A percentile compares a stretch with the other conserved stretches of the same genome.
These are phyloP conservation scores for Samsoniella hepiali DNA, from an alignment of 2,329 filamentous ascomycete genomes.

Conservation along the genomic window DNA sequence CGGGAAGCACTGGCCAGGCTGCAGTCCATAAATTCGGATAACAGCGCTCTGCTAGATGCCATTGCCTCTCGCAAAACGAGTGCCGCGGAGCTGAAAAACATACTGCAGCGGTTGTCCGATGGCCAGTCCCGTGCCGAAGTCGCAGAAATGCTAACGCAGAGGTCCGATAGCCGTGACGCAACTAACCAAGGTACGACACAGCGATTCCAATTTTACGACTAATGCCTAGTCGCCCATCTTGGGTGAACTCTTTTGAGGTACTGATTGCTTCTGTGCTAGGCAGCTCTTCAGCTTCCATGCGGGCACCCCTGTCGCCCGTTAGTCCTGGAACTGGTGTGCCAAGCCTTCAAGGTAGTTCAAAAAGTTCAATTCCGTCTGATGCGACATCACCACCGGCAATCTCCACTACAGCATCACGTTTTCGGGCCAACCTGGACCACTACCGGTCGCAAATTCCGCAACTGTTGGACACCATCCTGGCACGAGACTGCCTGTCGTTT, in stretches of 20 bases:
- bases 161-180: not conserved
- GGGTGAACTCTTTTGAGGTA: too few species aligned
- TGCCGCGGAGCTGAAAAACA: not conserved
- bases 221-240: not conserved
- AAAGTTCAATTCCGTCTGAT: not conserved
- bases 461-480: constrained; percentile 5
- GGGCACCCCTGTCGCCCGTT: not conserved
- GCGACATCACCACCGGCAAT: not conserved
- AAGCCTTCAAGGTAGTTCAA: not conserved
- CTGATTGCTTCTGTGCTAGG: constrained; percentile 1
- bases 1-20: not conserved
- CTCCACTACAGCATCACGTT: not conserved
- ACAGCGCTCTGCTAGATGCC: not conserved
- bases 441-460: constrained; percentile 4
- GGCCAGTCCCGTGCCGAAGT: constrained; percentile 11
- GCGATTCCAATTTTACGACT: too few species aligned
- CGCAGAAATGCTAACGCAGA: not conserved
- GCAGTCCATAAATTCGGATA: not conserved
- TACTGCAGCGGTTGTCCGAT: not conserved
- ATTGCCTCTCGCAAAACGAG: not conserved
- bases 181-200: not conserved
- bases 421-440: not conserved
- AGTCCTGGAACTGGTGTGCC: not conserved
- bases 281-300: not conserved
- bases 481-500: constrained; percentile 1